Evolutionary conservation across 148 eudicot genomes (phyloP), one percentile per base, ranked within the genome.

Genomic region (Arctostaphylos glauca): DNA sequence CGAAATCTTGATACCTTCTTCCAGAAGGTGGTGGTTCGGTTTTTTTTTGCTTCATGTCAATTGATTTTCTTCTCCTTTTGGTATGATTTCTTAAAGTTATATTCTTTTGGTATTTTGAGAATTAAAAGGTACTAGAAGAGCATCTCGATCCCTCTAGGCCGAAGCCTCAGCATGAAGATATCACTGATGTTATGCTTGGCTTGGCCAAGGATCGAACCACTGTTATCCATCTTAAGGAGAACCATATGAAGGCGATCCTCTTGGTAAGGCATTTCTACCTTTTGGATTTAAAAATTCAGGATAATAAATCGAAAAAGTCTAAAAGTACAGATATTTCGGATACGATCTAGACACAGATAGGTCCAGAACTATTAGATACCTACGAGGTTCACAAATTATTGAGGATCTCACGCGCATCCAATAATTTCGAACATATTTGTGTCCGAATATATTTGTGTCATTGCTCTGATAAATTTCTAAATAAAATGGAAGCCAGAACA

Each of bases 101-200:
- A 3, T n/a, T 60, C 10, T 2, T 7, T 58, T 31, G 66, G 23
- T 19, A 2, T n/a, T n/a, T n/a, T 60, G 12, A 60, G 10, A 2
- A 19, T 41, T 5, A 70, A 8, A 70, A 70, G 74, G 74, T 70
- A 38, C 41, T 70, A 19, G 74, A 70, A 70, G 74, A 70, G 47
- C 74, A 70, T 70, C 74, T 70, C 41, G 74, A 70, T 70, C 74
- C 74, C 8, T 4, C 21, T 41, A 70, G 74, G 74, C 74, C 74
- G n/a, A 70, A 41, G 47, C 47, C 74, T 3, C 19, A 70, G 48
- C 48, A 41, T 2, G 48, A 70, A 41, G 74, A 70, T 43, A 70
- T 70, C 74, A 70, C 9, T 38, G 74, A 70, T 70, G 74, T 70
- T 13, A 5, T 70, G 74, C 74, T 70, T 41, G 74, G 74, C 13